Percentiles rank a stretch among this genome's conserved stretches.
These are phyloP conservation scores for Starmera caribaea DNA, from an alignment of 805 yeast genomes.

Conservation along the genomic window DNA sequence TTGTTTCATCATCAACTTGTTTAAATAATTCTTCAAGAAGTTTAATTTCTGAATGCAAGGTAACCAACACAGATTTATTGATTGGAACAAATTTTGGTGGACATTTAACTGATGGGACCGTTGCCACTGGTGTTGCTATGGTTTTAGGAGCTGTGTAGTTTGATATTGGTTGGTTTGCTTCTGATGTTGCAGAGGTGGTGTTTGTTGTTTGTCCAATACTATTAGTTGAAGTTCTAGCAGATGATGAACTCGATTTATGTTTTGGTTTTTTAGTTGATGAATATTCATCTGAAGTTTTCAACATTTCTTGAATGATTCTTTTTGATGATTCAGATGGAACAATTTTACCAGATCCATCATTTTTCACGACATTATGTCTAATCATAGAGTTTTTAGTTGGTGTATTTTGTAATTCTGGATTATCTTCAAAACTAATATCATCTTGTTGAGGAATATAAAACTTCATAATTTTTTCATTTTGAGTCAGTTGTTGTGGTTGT, in stretches of 20 bases:
- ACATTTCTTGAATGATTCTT: too few relatives aligned
- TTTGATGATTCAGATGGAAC: too few relatives aligned
- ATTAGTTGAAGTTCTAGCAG: too few relatives aligned
- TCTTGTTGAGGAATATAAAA: background rate
- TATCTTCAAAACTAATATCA: background rate
- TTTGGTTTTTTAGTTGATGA: too few relatives aligned
- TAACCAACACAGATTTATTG: background rate
- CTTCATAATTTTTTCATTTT: background rate
- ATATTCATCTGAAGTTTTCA: too few relatives aligned
- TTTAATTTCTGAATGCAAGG: background rate
- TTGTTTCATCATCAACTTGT: conserved; percentile 2
- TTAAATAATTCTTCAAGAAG: background rate
- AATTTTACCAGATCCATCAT: too few relatives aligned
- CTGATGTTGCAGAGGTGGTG: too few relatives aligned
- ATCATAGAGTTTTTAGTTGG: background rate
- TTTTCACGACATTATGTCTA: too few relatives aligned
- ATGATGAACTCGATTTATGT: too few relatives aligned
- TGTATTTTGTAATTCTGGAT: background rate
- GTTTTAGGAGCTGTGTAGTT: too few relatives aligned
- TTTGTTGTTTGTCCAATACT: too few relatives aligned
- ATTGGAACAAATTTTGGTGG: background rate
- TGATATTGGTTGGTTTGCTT: background rate
- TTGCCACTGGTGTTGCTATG: background rate
- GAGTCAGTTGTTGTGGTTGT: background rate
- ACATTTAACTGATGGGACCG: background rate